Conservation (phyloP, 345 rosid genomes). For the Lepidium aucheri region DNA sequence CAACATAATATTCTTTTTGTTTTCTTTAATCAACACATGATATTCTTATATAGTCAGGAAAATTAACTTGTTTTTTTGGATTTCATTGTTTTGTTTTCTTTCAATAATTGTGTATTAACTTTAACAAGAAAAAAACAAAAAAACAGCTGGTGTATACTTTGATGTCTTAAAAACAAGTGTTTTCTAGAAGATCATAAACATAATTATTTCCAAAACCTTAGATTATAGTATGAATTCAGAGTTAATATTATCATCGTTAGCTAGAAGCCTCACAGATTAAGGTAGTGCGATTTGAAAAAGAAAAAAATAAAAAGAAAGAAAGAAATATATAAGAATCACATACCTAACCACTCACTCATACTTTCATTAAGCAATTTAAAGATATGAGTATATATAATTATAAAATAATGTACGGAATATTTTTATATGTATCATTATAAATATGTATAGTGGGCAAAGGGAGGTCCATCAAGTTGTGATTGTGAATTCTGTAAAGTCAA, state of each 20-base stretch:
- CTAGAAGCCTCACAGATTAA: not conserved
- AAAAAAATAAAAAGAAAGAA: not conserved
- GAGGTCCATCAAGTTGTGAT: not conserved
- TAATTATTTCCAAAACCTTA: not conserved
- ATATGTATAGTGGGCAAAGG: not conserved
- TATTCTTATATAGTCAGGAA: not conserved
- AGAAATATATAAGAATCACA: constrained; percentile 11
- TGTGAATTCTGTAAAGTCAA: not conserved
- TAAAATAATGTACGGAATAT: not conserved
- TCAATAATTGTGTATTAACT: not conserved
- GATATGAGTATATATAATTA: not conserved
- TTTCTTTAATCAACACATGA: too few species aligned
- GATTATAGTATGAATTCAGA: not conserved
- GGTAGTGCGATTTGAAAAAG: constrained; percentile 10
- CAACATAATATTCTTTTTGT: not conserved
- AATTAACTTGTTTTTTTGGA: not conserved
- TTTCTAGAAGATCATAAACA: not conserved
- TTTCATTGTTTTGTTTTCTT: not conserved
- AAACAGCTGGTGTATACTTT: not conserved
- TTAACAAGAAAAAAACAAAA: not conserved
- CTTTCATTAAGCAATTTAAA: constrained; percentile 5
- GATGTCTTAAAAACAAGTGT: not conserved
- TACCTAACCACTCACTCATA: constrained; percentile 27
- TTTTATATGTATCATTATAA: not conserved
- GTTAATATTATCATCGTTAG: not conserved